Evolutionary conservation across 768 basidiomycete genomes (phyloP).

Genomic region (Hygrocybe coccinea): DNA sequence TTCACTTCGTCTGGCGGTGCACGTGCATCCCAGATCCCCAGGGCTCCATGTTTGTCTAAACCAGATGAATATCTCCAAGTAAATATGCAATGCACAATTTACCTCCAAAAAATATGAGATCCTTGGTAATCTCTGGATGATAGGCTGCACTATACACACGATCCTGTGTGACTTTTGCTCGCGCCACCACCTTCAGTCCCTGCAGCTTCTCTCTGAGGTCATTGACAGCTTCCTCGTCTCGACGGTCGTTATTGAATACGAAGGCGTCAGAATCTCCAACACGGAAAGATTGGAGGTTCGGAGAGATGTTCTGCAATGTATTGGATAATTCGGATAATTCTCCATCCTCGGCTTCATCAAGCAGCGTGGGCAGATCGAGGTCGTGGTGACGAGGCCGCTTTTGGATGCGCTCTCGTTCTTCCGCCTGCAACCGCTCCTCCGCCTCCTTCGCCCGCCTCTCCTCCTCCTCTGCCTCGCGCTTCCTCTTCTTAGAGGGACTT

Average conservation of each 20-base stretch:
- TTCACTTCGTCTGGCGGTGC: slow-evolving; percentile 57
- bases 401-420: slow-evolving; percentile 57
- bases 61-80: not conserved
- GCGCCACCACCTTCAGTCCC: slow-evolving; percentile 58
- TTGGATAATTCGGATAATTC: slow-evolving; percentile 45
- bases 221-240: slow-evolving; percentile 44
- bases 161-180: slow-evolving; percentile 75
- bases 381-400: slow-evolving; percentile 66
- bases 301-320: slow-evolving; percentile 39
- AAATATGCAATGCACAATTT: slow-evolving; percentile 5
- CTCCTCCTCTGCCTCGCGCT: slow-evolving; percentile 64
- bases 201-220: slow-evolving; percentile 52
- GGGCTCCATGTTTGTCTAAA: slow-evolving; percentile 74
- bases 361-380: slow-evolving; percentile 54
- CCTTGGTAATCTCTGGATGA: slow-evolving; percentile 75
- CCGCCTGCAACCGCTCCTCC: slow-evolving; percentile 54
- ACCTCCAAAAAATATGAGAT: slow-evolving; percentile 87
- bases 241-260: slow-evolving; percentile 41
- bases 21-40: slow-evolving; percentile 84
- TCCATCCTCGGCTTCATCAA: slow-evolving; percentile 45
- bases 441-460: slow-evolving; percentile 50
- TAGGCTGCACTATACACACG: slow-evolving; percentile 75
- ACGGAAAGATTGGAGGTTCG: slow-evolving; percentile 35
- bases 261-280: slow-evolving; percentile 48
- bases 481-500: slow-evolving; percentile 55